Conservation (phyloP, 2,329 filamentous ascomycete species). For the Curvularia lunata region DNA sequence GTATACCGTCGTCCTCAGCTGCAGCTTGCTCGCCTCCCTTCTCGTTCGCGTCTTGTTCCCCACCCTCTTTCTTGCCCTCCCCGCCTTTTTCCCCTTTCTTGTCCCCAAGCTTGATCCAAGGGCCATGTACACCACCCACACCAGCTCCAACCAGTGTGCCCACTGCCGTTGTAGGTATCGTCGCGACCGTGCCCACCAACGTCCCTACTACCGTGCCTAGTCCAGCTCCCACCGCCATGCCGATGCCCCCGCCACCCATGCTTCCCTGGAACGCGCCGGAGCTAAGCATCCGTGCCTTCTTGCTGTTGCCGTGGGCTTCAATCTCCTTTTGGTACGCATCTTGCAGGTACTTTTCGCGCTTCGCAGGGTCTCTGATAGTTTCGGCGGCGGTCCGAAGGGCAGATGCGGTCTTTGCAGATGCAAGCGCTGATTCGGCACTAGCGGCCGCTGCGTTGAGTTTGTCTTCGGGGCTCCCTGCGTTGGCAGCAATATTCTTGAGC, state of each 20-base stretch:
- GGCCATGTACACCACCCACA: conserved; percentile 52
- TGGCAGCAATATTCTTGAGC: conserved; percentile 30
- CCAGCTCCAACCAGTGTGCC: conserved; percentile 51
- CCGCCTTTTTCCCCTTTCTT: conserved; percentile 21
- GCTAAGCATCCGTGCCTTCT: conserved; percentile 43
- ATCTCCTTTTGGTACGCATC: conserved; percentile 46
- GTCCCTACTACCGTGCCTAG: conserved; percentile 53
- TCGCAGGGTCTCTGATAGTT: conserved; percentile 40
- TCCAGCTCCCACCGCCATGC: conserved; percentile 50
- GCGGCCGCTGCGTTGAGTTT: conserved; percentile 41
- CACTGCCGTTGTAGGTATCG: conserved; percentile 50
- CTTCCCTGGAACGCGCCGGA: conserved; percentile 51
- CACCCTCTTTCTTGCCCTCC: conserved; percentile 15
- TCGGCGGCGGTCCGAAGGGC: conserved; percentile 33
- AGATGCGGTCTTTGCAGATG: conserved; percentile 37
- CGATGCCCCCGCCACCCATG: conserved; percentile 52
- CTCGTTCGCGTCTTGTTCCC: conserved; percentile 11
- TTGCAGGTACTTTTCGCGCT: conserved; percentile 43
- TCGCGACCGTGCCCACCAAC: conserved; percentile 49
- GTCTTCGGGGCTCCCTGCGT: conserved; percentile 29
- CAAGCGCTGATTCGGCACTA: conserved; percentile 39
- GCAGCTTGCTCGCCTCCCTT: conserved; percentile 8
- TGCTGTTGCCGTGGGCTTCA: conserved; percentile 43
- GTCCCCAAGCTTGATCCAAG: conserved; percentile 50
- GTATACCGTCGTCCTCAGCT: conserved; percentile 29